Conservation (phyloP, 306 rosid genomes). For the Rubus idaeus region DNA sequence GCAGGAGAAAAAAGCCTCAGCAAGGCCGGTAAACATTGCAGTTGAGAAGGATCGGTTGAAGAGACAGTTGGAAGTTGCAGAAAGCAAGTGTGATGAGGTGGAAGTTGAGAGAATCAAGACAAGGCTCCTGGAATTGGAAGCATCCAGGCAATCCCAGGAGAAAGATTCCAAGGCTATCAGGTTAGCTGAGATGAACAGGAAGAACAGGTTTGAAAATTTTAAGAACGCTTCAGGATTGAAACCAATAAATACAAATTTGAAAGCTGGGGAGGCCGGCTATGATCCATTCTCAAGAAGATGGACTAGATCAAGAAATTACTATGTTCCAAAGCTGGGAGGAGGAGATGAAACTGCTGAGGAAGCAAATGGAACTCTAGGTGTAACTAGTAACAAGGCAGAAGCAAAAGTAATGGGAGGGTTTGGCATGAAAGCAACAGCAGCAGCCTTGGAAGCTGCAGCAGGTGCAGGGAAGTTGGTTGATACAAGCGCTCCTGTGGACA, state of each 20-base stretch:
- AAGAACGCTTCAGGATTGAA: slow-evolving; percentile 48
- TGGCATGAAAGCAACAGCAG: slow-evolving; percentile 38
- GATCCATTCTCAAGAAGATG: slow-evolving; percentile 74
- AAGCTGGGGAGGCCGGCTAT: slow-evolving; percentile 59
- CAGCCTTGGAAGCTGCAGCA: slow-evolving; percentile 57
- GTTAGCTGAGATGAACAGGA: slow-evolving; percentile 68
- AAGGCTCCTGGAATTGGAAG: slow-evolving; percentile 53
- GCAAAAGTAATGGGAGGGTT: not conserved
- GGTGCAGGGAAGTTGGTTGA: slow-evolving; percentile 58
- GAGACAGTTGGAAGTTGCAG: slow-evolving; percentile 48
- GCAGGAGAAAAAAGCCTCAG: slow-evolving; percentile 50
- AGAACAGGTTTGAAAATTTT: slow-evolving; percentile 57
- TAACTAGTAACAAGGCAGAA: not conserved
- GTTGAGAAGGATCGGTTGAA: slow-evolving; percentile 61
- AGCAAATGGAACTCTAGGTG: slow-evolving; percentile 15
- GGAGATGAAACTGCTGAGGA: slow-evolving; percentile 30
- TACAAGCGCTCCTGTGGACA: slow-evolving; percentile 54
- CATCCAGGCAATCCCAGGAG: slow-evolving; percentile 32
- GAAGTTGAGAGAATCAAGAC: slow-evolving; percentile 42
- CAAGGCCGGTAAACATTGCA: slow-evolving; percentile 57
- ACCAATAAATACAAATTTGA: slow-evolving; percentile 30
- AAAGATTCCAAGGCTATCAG: slow-evolving; percentile 47
- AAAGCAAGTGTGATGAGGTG: slow-evolving; percentile 34
- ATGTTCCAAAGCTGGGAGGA: slow-evolving; percentile 25
- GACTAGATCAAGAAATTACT: slow-evolving; percentile 67